Percentiles rank a stretch among this genome's conserved stretches.
These are phyloP conservation scores for Yamadazyma sp. DNA, from an alignment of 805 yeast species.

Conservation along the genomic window DNA sequence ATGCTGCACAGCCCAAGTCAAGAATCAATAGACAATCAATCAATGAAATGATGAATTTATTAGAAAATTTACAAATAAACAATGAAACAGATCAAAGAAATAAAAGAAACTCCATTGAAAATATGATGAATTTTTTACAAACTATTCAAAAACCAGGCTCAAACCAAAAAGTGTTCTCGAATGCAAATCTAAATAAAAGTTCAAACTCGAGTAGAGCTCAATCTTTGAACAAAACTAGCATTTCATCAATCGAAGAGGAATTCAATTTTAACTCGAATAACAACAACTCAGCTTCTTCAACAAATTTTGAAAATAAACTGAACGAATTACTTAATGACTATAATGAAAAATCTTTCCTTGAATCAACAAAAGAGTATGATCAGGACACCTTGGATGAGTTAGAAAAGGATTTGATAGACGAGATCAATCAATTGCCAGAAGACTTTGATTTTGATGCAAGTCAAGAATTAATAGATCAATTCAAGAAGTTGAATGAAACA, in stretches of 20 bases:
- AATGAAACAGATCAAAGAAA: conserved; percentile 8
- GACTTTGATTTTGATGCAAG: conserved; percentile 35
- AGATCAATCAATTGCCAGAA: conserved; percentile 33
- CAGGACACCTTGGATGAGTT: conserved; percentile 12
- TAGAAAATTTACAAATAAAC: conserved; percentile 15
- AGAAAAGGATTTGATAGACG: conserved; percentile 34
- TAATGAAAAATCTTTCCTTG: not conserved
- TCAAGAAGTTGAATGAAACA: conserved; percentile 15
- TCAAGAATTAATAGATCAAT: conserved; percentile 14
- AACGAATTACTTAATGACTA: too few species aligned
- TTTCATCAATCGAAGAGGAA: too few species aligned
- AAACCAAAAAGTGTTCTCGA: not conserved
- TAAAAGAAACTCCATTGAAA: conserved; percentile 19
- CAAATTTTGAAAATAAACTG: too few species aligned
- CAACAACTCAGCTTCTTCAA: too few species aligned
- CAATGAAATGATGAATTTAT: conserved; percentile 29
- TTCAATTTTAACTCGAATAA: too few species aligned
- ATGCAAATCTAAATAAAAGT: too few species aligned
- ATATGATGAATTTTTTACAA: conserved; percentile 21
- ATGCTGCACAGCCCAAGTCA: too few species aligned
- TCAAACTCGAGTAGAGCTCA: too few species aligned
- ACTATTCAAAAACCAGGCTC: conserved; percentile 9
- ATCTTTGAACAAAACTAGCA: too few species aligned
- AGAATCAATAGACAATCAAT: conserved; percentile 25
- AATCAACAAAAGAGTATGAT: conserved; percentile 6